phyloP scores from a whole-genome alignment of 2,329 filamentous ascomycete genomes.

The Huntiella bhutanensis region DNA sequence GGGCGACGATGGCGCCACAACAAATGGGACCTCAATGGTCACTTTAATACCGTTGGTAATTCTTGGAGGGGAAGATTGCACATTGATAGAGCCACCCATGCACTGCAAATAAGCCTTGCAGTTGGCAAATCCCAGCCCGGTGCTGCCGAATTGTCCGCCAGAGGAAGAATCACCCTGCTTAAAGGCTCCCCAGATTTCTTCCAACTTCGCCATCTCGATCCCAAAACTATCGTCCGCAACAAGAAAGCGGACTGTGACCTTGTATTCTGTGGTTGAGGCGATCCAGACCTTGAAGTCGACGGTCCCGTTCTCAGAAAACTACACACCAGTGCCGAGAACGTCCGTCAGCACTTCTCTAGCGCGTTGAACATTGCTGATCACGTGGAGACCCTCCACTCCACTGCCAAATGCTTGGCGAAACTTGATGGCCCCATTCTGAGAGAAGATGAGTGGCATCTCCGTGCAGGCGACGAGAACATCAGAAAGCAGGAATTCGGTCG shows the following conservation, averaged over 20 bases:
- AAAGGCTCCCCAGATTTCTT: conserved; percentile 59
- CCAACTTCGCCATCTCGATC: conserved; percentile 58
- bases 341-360: conserved; percentile 72
- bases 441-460: conserved; percentile 74
- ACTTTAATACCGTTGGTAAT: conserved; percentile 53
- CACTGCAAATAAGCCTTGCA: conserved; percentile 63
- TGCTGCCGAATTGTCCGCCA: conserved; percentile 59
- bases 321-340: conserved; percentile 57
- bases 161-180: conserved; percentile 68
- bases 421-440: conserved; percentile 57
- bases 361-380: conserved; percentile 71
- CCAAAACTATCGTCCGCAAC: conserved; percentile 66
- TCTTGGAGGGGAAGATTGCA: conserved; percentile 35
- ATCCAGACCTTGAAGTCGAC: conserved; percentile 48
- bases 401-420: conserved; percentile 47
- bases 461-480: conserved; percentile 60
- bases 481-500: conserved; percentile 60
- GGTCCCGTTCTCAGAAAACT: conserved; percentile 50
- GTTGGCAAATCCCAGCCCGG: conserved; percentile 60
- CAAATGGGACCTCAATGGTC: conserved; percentile 57
- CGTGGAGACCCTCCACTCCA: conserved; percentile 41
- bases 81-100: conserved; percentile 56
- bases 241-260: conserved; percentile 48
- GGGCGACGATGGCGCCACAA: background rate
- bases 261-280: conserved; percentile 43